Evolutionary conservation across 225 moss, liverwort and hornwort genomes (phyloP), one percentile per base, ranked within the genome.

Genomic region (Climacium dendroides): DNA sequence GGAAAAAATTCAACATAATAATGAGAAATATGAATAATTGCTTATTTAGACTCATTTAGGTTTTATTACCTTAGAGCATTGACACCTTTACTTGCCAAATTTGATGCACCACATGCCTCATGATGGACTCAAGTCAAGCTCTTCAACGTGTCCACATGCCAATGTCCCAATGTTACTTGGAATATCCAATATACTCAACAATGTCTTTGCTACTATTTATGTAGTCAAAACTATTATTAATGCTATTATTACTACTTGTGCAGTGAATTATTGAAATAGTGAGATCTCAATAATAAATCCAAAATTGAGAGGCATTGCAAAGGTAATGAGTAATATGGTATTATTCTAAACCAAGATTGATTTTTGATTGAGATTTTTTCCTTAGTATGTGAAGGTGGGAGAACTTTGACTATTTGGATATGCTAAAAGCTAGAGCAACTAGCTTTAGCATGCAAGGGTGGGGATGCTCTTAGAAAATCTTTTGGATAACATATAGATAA

Each of bases 311-410:
- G 13, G 24, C 4, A 13, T 0, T 1, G 1, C 13, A 23, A 66
- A 4, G 37, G 5, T n/a, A 5, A 19, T 20, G 66, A 66, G 6
- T 11, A 66, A n/a, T 22, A 6, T 4, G 4, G 23, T 1, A 37
- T 2, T 37, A 4, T 23, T 67, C 0, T 4, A 0, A 23, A 7
- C 22, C 2, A 22, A 67, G 11, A 0, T 67, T 11, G 18, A n/a
- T 66, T n/a, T 61, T 12, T 6, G 0, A 1, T 69, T 0, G 7
- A 39, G 50, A 69, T 13, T 39, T 69, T 39, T 37, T 4, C 24
- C n/a, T 0, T 9, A 0, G 3, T 1, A 0, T 35, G 5, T n/a
- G 19, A 69, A 0, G 24, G 13, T 37, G 1, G 2, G 7, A 11
- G 11, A 67, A 6, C 4, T 23, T 66, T 20, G 12, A 22, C 1